A percentile compares a stretch with the other conserved stretches of the same genome.
Conservation (phyloP, 2,329 filamentous ascomycete species). For the Pseudocercospora musae region DNA sequence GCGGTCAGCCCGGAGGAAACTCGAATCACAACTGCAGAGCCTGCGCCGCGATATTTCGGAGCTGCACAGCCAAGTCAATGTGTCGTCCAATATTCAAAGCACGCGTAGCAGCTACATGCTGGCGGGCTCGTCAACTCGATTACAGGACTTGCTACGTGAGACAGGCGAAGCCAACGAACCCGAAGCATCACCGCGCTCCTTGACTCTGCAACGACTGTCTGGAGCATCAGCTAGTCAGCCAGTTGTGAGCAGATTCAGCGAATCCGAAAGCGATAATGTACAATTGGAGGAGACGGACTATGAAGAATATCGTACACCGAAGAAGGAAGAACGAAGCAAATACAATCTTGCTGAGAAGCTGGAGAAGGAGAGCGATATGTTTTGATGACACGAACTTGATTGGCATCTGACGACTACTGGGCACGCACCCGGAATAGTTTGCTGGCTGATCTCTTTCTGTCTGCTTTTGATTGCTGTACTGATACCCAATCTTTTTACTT, state of each 20-base stretch:
- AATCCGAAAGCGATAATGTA: slow-evolving; percentile 25
- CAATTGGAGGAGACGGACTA: slow-evolving; percentile 21
- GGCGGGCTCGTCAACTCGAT: slow-evolving; percentile 23
- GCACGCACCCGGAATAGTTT: neutral
- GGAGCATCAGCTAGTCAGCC: slow-evolving; percentile 6
- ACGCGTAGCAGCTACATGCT: slow-evolving; percentile 29
- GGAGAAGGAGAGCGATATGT: slow-evolving; percentile 23
- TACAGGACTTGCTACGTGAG: slow-evolving; percentile 29
- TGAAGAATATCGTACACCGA: slow-evolving; percentile 30
- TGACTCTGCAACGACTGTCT: slow-evolving; percentile 13
- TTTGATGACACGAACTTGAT: slow-evolving; percentile 16
- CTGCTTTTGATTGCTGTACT: neutral
- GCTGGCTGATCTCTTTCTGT: neutral
- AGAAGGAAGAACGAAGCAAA: slow-evolving; percentile 26
- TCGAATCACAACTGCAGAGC: slow-evolving; percentile 32
- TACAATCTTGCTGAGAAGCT: slow-evolving; percentile 17
- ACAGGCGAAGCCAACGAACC: slow-evolving; percentile 23
- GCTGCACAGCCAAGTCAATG: slow-evolving; percentile 32
- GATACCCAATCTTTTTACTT: neutral
- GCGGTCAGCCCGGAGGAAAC: slow-evolving; percentile 34
- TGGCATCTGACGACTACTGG: neutral
- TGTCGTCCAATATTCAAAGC: slow-evolving; percentile 20
- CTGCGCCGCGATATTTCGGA: slow-evolving; percentile 31
- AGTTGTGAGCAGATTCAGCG: slow-evolving; percentile 27
- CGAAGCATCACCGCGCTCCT: slow-evolving; percentile 12